These are phyloP conservation scores for Streptanthus diversifolius DNA, from an alignment of 345 rosid genomes.

Conservation along the genomic window DNA sequence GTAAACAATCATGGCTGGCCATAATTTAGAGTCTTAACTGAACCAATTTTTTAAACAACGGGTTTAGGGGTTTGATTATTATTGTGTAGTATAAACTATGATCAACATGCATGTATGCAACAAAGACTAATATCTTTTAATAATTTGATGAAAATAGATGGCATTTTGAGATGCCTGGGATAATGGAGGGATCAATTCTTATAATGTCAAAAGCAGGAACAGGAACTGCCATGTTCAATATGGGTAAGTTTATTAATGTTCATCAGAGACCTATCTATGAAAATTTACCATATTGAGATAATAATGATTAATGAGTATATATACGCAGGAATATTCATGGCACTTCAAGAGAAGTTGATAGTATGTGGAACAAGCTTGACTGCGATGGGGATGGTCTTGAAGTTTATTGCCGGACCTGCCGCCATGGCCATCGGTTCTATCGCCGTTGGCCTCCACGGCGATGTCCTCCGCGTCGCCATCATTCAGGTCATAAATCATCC, in stretches of 20 bases:
- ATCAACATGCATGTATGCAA: background rate
- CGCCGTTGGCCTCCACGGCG: constrained; percentile 62
- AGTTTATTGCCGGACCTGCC: constrained; percentile 68
- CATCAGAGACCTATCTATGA: background rate
- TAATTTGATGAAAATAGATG: constrained; percentile 44
- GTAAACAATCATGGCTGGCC: background rate
- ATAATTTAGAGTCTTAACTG: background rate
- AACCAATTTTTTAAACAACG: background rate
- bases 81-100: background rate
- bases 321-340: constrained; percentile 81
- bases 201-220: constrained; percentile 89
- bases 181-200: constrained; percentile 64
- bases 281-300: background rate
- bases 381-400: constrained; percentile 52
- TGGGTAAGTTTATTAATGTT: constrained; percentile 48
- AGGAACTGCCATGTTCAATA: constrained; percentile 94
- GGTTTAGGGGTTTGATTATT: background rate
- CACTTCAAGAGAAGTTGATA: constrained; percentile 64
- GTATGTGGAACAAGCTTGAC: constrained; percentile 65
- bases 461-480: constrained; percentile 65
- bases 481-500: constrained; percentile 47
- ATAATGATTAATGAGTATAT: background rate
- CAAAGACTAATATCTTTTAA: background rate
- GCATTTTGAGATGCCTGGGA: constrained; percentile 74
- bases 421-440: constrained; percentile 70